Conservation (phyloP, 2,329 filamentous ascomycete genomes). For the Tricladium varicosporioides region DNA sequence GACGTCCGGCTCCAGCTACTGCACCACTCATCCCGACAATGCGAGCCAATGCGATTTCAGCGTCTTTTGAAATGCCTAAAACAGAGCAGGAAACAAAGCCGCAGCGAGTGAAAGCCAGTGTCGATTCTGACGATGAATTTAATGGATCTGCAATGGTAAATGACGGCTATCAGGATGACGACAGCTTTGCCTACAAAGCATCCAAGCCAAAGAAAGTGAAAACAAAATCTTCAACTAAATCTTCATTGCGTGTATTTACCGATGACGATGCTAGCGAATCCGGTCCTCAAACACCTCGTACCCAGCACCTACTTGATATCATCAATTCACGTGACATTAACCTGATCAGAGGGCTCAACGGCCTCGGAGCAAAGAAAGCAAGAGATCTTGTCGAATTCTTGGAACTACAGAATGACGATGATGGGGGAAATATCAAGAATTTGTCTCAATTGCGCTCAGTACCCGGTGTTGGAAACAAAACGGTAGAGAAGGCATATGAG, state of each 20-base stretch:
- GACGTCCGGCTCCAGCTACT: constrained; percentile 21
- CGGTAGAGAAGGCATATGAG: constrained; percentile 52
- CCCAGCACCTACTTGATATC: constrained; percentile 62
- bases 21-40: constrained; percentile 17
- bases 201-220: constrained; percentile 31
- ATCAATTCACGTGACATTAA: constrained; percentile 70
- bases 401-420: constrained; percentile 43
- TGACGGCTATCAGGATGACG: constrained; percentile 39
- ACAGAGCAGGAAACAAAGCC: constrained; percentile 16
- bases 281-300: constrained; percentile 41
- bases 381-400: constrained; percentile 56
- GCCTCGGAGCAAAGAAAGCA: constrained; percentile 72
- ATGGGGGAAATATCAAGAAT: constrained; percentile 43
- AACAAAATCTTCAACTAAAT: constrained; percentile 34
- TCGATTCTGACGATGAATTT: constrained; percentile 35
- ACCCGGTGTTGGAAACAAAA: constrained; percentile 56
- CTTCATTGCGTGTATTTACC: constrained; percentile 25
- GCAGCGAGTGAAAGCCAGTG: constrained; percentile 26
- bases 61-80: constrained; percentile 21
- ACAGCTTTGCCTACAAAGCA: constrained; percentile 31
- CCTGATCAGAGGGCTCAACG: constrained; percentile 64
- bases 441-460: constrained; percentile 51
- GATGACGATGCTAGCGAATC: constrained; percentile 42
- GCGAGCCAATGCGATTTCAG: constrained; percentile 22
- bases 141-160: constrained; percentile 35